Evolutionary conservation across 805 yeast genomes (phyloP).

Genomic region (Barnettozyma salicaria): DNA sequence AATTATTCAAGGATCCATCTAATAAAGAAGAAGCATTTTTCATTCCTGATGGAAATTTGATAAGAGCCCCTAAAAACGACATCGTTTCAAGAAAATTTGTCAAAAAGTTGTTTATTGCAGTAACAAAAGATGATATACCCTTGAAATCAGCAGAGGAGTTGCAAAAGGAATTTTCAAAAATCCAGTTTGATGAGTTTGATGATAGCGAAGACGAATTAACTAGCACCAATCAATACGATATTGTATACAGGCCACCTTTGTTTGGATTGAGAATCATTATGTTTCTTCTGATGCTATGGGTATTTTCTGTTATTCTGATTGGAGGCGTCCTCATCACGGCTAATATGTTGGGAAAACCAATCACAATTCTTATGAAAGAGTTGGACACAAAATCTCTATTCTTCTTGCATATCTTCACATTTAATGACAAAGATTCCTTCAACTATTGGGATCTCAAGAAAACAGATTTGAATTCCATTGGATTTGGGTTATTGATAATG

Average conservation of each 20-base stretch:
- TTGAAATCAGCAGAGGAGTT: constrained; percentile 31
- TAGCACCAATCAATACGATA: constrained; percentile 45
- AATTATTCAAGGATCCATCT: constrained; percentile 33
- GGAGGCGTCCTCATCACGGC: constrained; percentile 20
- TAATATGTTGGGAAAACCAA: constrained; percentile 26
- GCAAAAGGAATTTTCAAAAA: constrained; percentile 28
- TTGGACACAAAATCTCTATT: too few species aligned
- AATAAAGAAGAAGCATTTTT: constrained; percentile 46
- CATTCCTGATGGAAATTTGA: constrained; percentile 73
- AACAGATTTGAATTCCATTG: constrained; percentile 13
- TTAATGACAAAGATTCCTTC: not conserved
- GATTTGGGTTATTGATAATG: constrained; percentile 20
- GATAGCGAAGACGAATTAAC: constrained; percentile 37
- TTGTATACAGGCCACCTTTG: constrained; percentile 83
- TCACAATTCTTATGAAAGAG: too few species aligned
- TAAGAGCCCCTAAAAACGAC: constrained; percentile 85
- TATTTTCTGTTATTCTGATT: constrained; percentile 35
- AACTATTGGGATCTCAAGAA: not conserved
- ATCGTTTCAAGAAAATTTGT: constrained; percentile 61
- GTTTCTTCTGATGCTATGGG: constrained; percentile 37
- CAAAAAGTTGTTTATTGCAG: constrained; percentile 69
- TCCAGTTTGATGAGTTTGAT: constrained; percentile 35
- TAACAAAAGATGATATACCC: constrained; percentile 69
- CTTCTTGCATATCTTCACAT: not conserved
- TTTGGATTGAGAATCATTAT: constrained; percentile 53